Evolutionary conservation across 139 green algal species (phyloP), one percentile per base, ranked within the genome.

Genomic region (Volvox africanus): DNA sequence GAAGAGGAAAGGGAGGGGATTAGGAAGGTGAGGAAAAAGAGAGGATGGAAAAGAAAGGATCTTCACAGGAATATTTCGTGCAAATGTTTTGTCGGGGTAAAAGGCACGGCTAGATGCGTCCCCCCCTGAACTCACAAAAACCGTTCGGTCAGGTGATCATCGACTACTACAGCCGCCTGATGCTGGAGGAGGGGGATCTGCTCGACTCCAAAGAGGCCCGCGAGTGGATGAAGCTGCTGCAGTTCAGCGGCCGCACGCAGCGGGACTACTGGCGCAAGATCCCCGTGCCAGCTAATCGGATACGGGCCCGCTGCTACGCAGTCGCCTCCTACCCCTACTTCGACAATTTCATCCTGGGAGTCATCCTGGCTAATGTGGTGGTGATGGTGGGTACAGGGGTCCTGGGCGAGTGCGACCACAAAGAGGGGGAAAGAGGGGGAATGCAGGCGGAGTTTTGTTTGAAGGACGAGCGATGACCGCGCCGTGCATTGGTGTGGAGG

Each of bases 361-460:
- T 92, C 44, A 95, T 96, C 81, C 73, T 96, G 65, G 21, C 93
- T n/a, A 96, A 96, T 85, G 88, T 96, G n/a, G 11, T 94, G 22
- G 92, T 95, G 73, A 95, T 97, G 92, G 85, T 89, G 85, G 2
- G 84, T 32, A 18, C 5, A 24, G 16, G 73, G 73, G 73, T 14
- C 28, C 24, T 3, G 67, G 67, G 67, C 14, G 67, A 28, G 11
- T 26, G 67, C 24, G 67, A 12, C 22, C 22, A n/a, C n/a, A n/a
- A n/a, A 12, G 68, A 26, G 68, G 68, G 68, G 68, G 68, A 77
- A 21, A n/a, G 30, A 26, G 68, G 17, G 68, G 17, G 68, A n/a
- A 26, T 22, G 68, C 22, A 12, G 68, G 68, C 17, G 62, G 62
- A 69, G 75, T 13, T 16, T 44, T 30, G 30, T 17, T 30, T 30